Conservation (phyloP, 2,329 filamentous ascomycete species). For the Penicillium oxalicum region DNA sequence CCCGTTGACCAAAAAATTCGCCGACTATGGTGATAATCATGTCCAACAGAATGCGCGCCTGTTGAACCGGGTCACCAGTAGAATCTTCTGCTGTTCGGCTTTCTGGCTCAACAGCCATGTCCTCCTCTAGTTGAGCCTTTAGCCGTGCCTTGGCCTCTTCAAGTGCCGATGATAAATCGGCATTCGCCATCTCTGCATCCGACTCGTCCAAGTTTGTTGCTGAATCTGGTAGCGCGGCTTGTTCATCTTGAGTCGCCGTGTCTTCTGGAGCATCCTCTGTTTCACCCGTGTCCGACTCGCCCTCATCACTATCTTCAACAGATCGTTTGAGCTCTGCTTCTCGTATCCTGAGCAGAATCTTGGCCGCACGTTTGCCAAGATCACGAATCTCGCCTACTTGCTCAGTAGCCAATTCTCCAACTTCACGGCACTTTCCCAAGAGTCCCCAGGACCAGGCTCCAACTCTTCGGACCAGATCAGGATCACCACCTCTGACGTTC, state of each 20-base stretch:
- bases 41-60: conserved; percentile 65
- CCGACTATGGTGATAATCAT: conserved; percentile 87
- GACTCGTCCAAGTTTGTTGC: not conserved
- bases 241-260: not conserved
- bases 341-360: conserved; percentile 40
- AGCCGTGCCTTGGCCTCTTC: conserved; percentile 47
- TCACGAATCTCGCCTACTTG: conserved; percentile 73
- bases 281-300: conserved; percentile 2
- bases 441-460: conserved; percentile 84
- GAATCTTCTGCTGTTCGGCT: not conserved
- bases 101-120: conserved; percentile 10
- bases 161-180: conserved; percentile 29
- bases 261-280: conserved; percentile 5
- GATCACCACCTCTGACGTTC: conserved; percentile 57
- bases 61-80: conserved; percentile 23
- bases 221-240: not conserved
- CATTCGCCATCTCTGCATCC: conserved; percentile 16
- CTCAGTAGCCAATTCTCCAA: conserved; percentile 67
- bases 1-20: conserved; percentile 83
- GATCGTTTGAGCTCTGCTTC: conserved; percentile 35
- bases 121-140: conserved; percentile 32
- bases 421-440: conserved; percentile 66
- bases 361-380: conserved; percentile 68
- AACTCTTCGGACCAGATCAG: conserved; percentile 57
- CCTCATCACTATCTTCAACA: conserved; percentile 23